These are phyloP conservation scores for Boletus semigastroideus DNA, from an alignment of 1,284 basidiomycete species.

Conservation along the genomic window DNA sequence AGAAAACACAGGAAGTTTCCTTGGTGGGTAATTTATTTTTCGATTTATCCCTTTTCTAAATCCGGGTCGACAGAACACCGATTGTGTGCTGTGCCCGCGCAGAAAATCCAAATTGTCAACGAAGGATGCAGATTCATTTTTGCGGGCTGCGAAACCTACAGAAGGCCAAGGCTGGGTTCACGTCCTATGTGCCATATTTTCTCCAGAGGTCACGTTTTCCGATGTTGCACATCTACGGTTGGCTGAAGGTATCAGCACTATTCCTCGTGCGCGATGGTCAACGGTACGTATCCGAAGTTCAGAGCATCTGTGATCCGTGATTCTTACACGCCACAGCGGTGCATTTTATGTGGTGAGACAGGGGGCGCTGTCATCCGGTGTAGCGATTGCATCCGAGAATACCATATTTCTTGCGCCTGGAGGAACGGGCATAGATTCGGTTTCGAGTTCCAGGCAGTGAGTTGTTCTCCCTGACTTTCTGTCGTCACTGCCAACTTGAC, in stretches of 20 bases:
- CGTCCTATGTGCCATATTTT: slow-evolving; percentile 85
- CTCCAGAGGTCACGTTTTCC: slow-evolving; percentile 80
- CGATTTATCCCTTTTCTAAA: slow-evolving; percentile 9
- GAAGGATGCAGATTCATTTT: slow-evolving; percentile 60
- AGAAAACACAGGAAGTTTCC: slow-evolving; percentile 73
- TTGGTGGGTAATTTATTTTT: slow-evolving; percentile 47
- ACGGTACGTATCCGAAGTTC: slow-evolving; percentile 48
- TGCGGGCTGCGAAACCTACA: slow-evolving; percentile 89
- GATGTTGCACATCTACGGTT: slow-evolving; percentile 69
- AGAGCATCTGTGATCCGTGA: not conserved
- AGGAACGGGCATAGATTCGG: slow-evolving; percentile 78
- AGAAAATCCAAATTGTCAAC: slow-evolving; percentile 49
- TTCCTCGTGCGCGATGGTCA: slow-evolving; percentile 65
- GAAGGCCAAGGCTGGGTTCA: slow-evolving; percentile 95
- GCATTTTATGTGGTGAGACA: slow-evolving; percentile 59
- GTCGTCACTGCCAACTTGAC: slow-evolving; percentile 21
- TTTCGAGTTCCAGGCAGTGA: slow-evolving; percentile 84
- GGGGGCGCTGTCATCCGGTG: slow-evolving; percentile 86
- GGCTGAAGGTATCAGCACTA: slow-evolving; percentile 85
- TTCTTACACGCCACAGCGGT: slow-evolving; percentile 42
- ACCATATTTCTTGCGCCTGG: slow-evolving; percentile 92
- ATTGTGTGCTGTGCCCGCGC: slow-evolving; percentile 76
- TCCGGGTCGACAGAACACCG: slow-evolving; percentile 50
- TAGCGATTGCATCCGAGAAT: slow-evolving; percentile 76
- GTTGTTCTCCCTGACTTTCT: slow-evolving; percentile 26